These are phyloP conservation scores for Chytridium lagenaria DNA, from an alignment of 371 early-diverging fungal genomes.

Conservation along the genomic window DNA sequence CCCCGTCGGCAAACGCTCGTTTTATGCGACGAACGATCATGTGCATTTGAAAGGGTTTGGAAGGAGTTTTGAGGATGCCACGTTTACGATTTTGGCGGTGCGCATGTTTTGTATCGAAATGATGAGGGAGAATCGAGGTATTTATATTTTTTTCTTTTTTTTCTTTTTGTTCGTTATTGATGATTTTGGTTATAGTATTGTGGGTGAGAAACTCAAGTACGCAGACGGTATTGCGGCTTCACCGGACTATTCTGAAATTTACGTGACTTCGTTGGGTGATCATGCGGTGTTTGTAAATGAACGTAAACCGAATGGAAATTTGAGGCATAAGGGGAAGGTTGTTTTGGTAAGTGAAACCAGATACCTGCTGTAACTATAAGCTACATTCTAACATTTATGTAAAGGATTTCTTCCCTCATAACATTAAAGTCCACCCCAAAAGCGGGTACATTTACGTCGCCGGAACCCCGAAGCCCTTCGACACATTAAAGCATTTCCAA, in stretches of 20 bases:
- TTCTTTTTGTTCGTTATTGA: background rate
- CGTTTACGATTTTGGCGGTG: background rate
- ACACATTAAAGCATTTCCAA: too few relatives aligned
- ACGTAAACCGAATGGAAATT: constrained; percentile 19
- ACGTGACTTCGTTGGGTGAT: constrained; percentile 18
- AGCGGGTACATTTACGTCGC: constrained; percentile 34
- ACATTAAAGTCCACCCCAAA: constrained; percentile 31
- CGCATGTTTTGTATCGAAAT: constrained; percentile 14
- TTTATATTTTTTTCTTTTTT: background rate
- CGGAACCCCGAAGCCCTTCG: too few relatives aligned
- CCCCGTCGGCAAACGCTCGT: constrained; percentile 13
- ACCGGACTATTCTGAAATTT: constrained; percentile 21
- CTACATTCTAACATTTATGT: background rate
- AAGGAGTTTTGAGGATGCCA: background rate
- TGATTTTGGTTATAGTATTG: constrained; percentile 19
- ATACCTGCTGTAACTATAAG: too few relatives aligned
- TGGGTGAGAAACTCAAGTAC: constrained; percentile 32
- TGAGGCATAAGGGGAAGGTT: constrained; percentile 31
- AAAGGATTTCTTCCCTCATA: constrained; percentile 26
- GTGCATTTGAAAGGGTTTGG: background rate
- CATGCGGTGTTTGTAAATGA: constrained; percentile 25
- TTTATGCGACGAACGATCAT: constrained; percentile 38
- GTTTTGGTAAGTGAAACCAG: constrained; percentile 4
- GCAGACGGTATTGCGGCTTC: constrained; percentile 35
- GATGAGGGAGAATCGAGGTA: background rate